Evolutionary conservation across 345 rosid genomes (phyloP).

Genomic region (Populus deltoides): DNA sequence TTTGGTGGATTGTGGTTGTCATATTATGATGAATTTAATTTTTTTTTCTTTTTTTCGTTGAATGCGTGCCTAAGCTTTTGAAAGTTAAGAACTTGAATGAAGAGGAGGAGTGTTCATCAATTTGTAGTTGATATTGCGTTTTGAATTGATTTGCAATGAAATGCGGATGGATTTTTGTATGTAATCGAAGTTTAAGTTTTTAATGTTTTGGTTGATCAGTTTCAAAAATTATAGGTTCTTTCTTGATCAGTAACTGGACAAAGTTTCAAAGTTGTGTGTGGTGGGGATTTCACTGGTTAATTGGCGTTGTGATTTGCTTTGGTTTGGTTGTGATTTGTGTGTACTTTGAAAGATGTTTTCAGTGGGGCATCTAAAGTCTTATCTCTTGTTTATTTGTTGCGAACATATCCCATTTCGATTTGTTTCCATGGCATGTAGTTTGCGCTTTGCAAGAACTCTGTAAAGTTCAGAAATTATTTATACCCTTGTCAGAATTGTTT

Average conservation of each 20-base stretch:
- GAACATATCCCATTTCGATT: neutral
- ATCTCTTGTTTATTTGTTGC: neutral
- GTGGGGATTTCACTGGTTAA: neutral
- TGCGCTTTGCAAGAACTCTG: neutral
- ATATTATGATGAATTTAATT: too few species aligned
- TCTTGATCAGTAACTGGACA: neutral
- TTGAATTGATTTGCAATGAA: neutral
- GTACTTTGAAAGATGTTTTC: neutral
- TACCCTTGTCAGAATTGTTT: neutral
- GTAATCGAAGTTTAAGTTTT: neutral
- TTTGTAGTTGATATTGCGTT: neutral
- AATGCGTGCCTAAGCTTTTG: neutral
- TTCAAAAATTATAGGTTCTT: neutral
- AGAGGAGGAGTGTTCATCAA: neutral
- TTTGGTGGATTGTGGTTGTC: too few species aligned
- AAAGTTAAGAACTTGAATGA: neutral
- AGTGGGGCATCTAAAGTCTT: neutral
- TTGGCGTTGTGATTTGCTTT: neutral
- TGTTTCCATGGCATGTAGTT: neutral
- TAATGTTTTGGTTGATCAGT: neutral
- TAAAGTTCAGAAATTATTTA: neutral
- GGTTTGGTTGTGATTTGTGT: neutral
- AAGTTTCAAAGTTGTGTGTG: neutral
- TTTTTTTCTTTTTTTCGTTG: neutral
- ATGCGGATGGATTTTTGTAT: neutral